Conservation (phyloP, 306 rosid species). For the Astragalus membranaceus region DNA sequence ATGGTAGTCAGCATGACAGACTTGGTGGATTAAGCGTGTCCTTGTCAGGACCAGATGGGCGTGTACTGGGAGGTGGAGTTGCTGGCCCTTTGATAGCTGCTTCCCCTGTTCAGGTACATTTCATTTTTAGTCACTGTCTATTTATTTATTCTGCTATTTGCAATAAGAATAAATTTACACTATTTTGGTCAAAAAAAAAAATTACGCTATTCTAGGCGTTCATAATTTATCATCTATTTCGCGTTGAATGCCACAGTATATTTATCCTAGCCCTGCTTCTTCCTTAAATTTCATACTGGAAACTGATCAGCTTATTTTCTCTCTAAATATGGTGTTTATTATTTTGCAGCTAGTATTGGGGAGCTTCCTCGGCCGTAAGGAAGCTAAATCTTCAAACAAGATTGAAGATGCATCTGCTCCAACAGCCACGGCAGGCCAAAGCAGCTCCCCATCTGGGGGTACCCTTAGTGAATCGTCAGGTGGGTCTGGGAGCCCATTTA, state of each 20-base stretch:
- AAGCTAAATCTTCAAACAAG: slow-evolving; percentile 23
- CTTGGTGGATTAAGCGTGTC: slow-evolving; percentile 59
- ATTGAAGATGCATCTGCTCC: slow-evolving; percentile 13
- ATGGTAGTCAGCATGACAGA: slow-evolving; percentile 38
- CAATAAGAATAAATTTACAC: background rate
- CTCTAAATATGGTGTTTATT: background rate
- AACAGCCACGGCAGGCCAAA: slow-evolving; percentile 29
- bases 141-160: background rate
- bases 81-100: slow-evolving; percentile 70
- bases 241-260: background rate
- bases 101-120: slow-evolving; percentile 69
- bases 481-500: slow-evolving; percentile 36
- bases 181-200: no score
- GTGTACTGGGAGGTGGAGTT: slow-evolving; percentile 65
- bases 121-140: background rate
- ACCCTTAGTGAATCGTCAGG: slow-evolving; percentile 46
- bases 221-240: background rate
- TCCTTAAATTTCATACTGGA: background rate
- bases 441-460: slow-evolving; percentile 43
- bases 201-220: background rate
- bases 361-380: slow-evolving; percentile 47
- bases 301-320: background rate
- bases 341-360: slow-evolving; percentile 51
- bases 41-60: slow-evolving; percentile 69
- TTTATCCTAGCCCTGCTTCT: background rate